Evolutionary conservation across 2,329 filamentous ascomycete species (phyloP).

Genomic region (Hymenoscyphus salicellus): DNA sequence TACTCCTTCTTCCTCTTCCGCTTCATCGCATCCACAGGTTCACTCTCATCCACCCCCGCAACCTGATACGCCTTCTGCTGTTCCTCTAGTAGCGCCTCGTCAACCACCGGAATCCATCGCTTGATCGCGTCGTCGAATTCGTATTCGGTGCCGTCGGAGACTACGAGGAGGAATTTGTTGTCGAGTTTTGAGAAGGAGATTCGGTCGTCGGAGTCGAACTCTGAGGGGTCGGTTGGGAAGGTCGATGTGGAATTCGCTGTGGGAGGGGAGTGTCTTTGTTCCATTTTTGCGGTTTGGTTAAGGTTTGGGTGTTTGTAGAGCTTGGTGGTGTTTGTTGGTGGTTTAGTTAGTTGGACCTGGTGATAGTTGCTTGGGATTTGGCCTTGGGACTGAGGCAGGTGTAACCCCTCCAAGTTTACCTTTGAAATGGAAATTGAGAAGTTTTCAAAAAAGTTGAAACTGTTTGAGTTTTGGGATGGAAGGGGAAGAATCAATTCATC

Average conservation of each 20-base stretch:
- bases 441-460: neutral
- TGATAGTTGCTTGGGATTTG: neutral
- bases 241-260: constrained; percentile 9
- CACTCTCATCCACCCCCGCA: constrained; percentile 56
- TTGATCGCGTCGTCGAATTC: constrained; percentile 71
- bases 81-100: constrained; percentile 58
- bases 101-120: constrained; percentile 72
- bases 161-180: constrained; percentile 78
- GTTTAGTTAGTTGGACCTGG: neutral
- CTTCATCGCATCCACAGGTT: constrained; percentile 46
- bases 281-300: constrained; percentile 1
- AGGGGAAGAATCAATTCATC: neutral
- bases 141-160: constrained; percentile 80
- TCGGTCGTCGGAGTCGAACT: constrained; percentile 73
- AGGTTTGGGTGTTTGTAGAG: neutral
- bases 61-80: constrained; percentile 61
- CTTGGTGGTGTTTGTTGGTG: neutral
- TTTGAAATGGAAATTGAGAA: neutral
- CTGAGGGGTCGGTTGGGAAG: constrained; percentile 34
- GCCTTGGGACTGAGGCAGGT: neutral
- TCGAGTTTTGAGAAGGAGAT: constrained; percentile 85
- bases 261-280: constrained; percentile 1
- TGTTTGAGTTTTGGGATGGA: neutral
- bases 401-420: constrained; percentile 1
- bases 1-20: constrained; percentile 52